These are phyloP conservation scores for Pestalotiopsis sp. DNA, from an alignment of 2,329 filamentous ascomycete genomes.

Conservation along the genomic window DNA sequence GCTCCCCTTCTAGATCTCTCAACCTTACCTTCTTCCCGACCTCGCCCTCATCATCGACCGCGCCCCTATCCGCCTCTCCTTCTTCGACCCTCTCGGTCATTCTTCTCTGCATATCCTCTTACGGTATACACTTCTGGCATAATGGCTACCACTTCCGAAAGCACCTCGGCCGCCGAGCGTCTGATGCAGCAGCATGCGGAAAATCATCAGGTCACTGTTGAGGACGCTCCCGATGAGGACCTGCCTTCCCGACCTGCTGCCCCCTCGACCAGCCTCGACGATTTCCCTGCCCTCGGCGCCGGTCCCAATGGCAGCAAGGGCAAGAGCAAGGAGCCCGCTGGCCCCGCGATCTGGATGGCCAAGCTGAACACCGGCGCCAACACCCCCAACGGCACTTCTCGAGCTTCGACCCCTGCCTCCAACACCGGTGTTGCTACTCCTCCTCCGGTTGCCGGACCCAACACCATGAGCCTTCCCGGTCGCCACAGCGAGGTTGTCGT, in stretches of 20 bases:
- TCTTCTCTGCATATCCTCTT: slow-evolving; percentile 4
- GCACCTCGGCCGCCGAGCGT: slow-evolving; percentile 58
- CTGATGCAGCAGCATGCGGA: slow-evolving; percentile 65
- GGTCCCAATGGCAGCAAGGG: slow-evolving; percentile 25
- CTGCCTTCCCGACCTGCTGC: slow-evolving; percentile 59
- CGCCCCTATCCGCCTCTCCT: slow-evolving; percentile 1
- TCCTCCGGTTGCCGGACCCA: slow-evolving; percentile 42
- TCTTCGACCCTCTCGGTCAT: slow-evolving; percentile 17
- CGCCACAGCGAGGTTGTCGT: slow-evolving; percentile 78
- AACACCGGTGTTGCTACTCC: slow-evolving; percentile 45
- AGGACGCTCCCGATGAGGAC: slow-evolving; percentile 83
- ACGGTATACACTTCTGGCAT: slow-evolving; percentile 19
- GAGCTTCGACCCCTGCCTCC: slow-evolving; percentile 65
- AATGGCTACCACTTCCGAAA: slow-evolving; percentile 46
- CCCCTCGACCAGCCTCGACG: slow-evolving; percentile 78
- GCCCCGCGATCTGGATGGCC: slow-evolving; percentile 76
- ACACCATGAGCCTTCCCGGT: slow-evolving; percentile 76
- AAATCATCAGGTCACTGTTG: slow-evolving; percentile 68
- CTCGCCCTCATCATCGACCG: not conserved
- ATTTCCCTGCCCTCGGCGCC: slow-evolving; percentile 88
- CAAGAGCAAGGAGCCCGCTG: slow-evolving; percentile 63
- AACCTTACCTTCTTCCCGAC: not conserved
- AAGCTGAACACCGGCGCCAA: slow-evolving; percentile 53
- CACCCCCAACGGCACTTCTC: slow-evolving; percentile 57
- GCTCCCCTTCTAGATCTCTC: not conserved